These are phyloP conservation scores for Hypomontagnella monticulosa DNA, from an alignment of 495 filamentous ascomycete species.

Conservation along the genomic window DNA sequence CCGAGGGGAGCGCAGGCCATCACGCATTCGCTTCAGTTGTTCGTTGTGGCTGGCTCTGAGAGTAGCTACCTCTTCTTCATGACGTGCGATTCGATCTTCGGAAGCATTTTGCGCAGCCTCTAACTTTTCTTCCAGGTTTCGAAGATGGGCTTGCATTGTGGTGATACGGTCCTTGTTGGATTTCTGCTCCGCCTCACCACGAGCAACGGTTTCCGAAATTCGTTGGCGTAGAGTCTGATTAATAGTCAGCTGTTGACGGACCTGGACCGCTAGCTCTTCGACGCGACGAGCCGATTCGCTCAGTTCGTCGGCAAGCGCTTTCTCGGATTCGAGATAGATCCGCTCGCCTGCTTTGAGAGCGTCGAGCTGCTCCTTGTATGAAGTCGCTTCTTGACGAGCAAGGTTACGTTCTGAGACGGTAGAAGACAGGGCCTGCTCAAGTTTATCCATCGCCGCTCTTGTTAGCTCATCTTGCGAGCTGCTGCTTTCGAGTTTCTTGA, in stretches of 20 bases:
- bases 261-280: constrained; percentile 77
- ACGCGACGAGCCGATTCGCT: constrained; percentile 76
- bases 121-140: constrained; percentile 83
- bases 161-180: constrained; percentile 82
- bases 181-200: constrained; percentile 86
- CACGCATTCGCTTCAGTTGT: constrained; percentile 80
- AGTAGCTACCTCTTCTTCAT: constrained; percentile 84
- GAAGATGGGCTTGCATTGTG: constrained; percentile 79
- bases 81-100: constrained; percentile 80
- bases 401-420: constrained; percentile 78
- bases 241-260: constrained; percentile 77
- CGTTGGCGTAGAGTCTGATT: constrained; percentile 80
- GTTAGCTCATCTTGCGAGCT: constrained; percentile 60
- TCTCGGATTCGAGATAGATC: constrained; percentile 70
- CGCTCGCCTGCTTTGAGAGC: constrained; percentile 69
- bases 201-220: constrained; percentile 84
- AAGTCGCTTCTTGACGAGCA: constrained; percentile 67
- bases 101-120: constrained; percentile 84
- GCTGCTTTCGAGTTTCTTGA: constrained; percentile 63
- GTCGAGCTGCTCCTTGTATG: constrained; percentile 69
- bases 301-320: constrained; percentile 70
- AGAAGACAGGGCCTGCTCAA: constrained; percentile 70
- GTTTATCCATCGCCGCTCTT: constrained; percentile 65
- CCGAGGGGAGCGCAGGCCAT: constrained; percentile 52
- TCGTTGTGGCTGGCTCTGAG: constrained; percentile 80